phyloP scores from a whole-genome alignment of 768 basidiomycete species.

The Tremella mesenterica region DNA sequence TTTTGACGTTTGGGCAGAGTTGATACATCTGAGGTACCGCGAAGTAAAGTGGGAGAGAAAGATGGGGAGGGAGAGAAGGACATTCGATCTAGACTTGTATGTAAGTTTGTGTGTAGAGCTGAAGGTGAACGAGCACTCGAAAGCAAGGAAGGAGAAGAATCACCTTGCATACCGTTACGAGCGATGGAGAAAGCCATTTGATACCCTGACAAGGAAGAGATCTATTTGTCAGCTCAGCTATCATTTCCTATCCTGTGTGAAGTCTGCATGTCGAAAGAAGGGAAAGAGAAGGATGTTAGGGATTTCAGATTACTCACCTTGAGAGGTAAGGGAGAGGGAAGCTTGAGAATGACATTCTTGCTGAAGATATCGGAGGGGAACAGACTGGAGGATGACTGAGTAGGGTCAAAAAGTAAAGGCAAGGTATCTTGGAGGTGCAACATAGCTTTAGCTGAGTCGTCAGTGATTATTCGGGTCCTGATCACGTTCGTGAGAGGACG shows the following conservation, averaged over 20 bases:
- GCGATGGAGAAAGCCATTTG: constrained; percentile 37
- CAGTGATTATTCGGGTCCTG: background rate
- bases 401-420: constrained; percentile 33
- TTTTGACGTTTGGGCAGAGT: constrained; percentile 27
- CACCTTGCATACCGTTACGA: constrained; percentile 41
- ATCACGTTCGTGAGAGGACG: background rate
- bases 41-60: constrained; percentile 5
- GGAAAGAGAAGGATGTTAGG: too few relatives aligned
- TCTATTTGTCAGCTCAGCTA: constrained; percentile 18
- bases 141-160: background rate
- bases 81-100: constrained; percentile 31
- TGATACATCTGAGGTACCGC: constrained; percentile 9
- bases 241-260: too few relatives aligned
- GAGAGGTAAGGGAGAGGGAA: constrained; percentile 40
- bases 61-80: constrained; percentile 27
- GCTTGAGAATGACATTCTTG: constrained; percentile 29
- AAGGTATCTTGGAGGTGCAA: constrained; percentile 39
- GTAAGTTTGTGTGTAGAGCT: constrained; percentile 40
- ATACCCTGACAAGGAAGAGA: constrained; percentile 35
- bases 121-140: background rate
- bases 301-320: too few relatives aligned
- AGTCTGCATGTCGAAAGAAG: background rate
- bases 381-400: constrained; percentile 18
- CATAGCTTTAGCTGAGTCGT: constrained; percentile 26
- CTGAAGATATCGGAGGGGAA: constrained; percentile 41